Base-by-base conservation (phyloP, 306 rosid species). In the Calophaca sinica region DNA sequence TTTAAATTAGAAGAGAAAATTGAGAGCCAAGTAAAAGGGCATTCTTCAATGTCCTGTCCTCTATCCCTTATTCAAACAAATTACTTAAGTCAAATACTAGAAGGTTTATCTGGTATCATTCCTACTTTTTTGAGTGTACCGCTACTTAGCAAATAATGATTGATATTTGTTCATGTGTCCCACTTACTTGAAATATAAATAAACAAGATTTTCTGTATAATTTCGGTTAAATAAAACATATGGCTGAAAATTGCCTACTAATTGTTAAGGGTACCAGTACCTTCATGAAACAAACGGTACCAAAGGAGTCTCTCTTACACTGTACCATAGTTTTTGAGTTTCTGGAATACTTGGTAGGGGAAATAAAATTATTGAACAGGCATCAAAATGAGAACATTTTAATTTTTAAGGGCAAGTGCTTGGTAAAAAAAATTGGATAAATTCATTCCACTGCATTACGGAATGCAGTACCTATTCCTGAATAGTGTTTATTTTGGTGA, bases 1-100 rank as follows among this genome's bases (percentile, higher is more conserved):
- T 42, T 9, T 39, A 72, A 58, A 32, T 45, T 20, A 42, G 49
- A 54, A 70, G 35, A 14, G 4, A 52, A 38, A 41, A 42, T 48
- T 55, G 10, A 72, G 32, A 63, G 42, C 45, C 13, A 74, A 58
- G 58, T 42, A 38, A 71, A 64, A 57, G 38, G 38, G 60, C 75
- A 52, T 64, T 69, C 33, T 54, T 41, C 7, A 3, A 38, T 36
- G 26, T 20, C 26, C 26, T 20, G 26, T 20, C 26, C 4, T 33
- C 4, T 33, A 33, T 28, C 42, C 38, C 58, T 28, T 36, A 36
- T 7, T 46, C n/a, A 45, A 14, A 57, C 11, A 20, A 64, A 13
- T 58, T 36, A 62, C 10, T 55, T 45, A 29, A 26, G 6, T 57
- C 72, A 66, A 42, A 44, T 46, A 29, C 45, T 32, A 36, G 48